These are phyloP conservation scores for Dactylellina parvicollis DNA, from an alignment of 2,329 filamentous ascomycete species.

Conservation along the genomic window DNA sequence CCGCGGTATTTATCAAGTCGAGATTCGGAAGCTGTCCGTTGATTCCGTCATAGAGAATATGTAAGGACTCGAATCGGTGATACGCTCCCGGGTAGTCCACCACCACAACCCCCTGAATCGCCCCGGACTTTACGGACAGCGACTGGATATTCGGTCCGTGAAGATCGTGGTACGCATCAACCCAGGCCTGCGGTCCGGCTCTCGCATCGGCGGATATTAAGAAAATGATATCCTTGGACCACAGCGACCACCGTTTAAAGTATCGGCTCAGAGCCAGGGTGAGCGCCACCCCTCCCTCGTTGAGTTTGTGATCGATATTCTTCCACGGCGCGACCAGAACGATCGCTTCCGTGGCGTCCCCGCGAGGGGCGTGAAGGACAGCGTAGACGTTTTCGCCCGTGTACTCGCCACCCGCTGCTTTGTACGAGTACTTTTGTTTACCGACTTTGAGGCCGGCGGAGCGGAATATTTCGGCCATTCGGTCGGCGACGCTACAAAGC, in stretches of 20 bases:
- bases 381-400: slow-evolving; percentile 91
- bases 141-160: slow-evolving; percentile 79
- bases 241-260: slow-evolving; percentile 97
- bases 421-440: slow-evolving; percentile 86
- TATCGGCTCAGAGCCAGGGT: slow-evolving; percentile 89
- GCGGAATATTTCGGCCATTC: slow-evolving; percentile 77
- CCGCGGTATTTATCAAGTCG: slow-evolving; percentile 93
- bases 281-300: slow-evolving; percentile 86
- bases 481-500: slow-evolving; percentile 69
- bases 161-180: slow-evolving; percentile 94
- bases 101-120: slow-evolving; percentile 90
- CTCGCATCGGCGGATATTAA: slow-evolving; percentile 88
- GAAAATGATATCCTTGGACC: slow-evolving; percentile 98
- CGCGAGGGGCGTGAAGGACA: slow-evolving; percentile 89
- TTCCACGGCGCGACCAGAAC: slow-evolving; percentile 90
- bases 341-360: slow-evolving; percentile 96
- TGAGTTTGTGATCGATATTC: slow-evolving; percentile 80
- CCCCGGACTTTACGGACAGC: slow-evolving; percentile 88
- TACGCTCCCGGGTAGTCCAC: slow-evolving; percentile 85
- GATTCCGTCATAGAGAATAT: slow-evolving; percentile 92
- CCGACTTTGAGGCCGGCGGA: slow-evolving; percentile 86
- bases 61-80: slow-evolving; percentile 83
- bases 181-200: slow-evolving; percentile 93
- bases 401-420: slow-evolving; percentile 76
- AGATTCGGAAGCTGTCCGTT: slow-evolving; percentile 96